Evolutionary conservation across 2,329 filamentous ascomycete species (phyloP), one percentile per base, ranked within the genome.

Genomic region (Aphanoascus verrucosus): DNA sequence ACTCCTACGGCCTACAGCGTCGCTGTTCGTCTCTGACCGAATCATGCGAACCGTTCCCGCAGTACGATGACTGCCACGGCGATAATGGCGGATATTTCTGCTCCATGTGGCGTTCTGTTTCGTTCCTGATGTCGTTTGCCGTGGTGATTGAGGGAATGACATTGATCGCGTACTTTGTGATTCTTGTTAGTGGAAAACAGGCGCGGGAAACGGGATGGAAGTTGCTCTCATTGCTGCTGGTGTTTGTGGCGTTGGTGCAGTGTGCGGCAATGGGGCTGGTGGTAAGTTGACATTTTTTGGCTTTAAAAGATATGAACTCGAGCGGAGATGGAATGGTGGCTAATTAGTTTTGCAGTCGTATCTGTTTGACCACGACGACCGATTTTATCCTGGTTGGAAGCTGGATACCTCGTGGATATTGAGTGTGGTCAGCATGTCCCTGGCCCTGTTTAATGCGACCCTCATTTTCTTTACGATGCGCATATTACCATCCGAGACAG

Each of bases 91-190:
- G 81, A 49, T 81, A 83, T 63, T 96, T 97, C 72, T 97, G 93
- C 75, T 85, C 83, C 62, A 85, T 94, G 78, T 98, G 91, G 91
- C 80, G 86, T 55, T 88, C 83, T 23, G 83, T 88, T 35, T 89
- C 87, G 20, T 97, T 96, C 70, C 71, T 95, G 59, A 88, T 94
- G 73, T 86, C 84, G 50, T 86, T 96, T 62, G 80, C 86, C 6
- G 80, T 88, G 37, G 82, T 95, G n/a, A 67, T 93, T 38, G 84
- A 94, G 68, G 78, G 93, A 40, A 88, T 85, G 53, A 83, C 83
- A 5, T 70, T 94, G n/a, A 83, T 94, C 28, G 81, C 83, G 15
- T 95, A 91, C 69, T 64, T 84, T 31, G 80, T 94, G 48, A 81
- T 94, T 45, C 73, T 96, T 60, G 72, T 77, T 1, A 89, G 90